phyloP scores from a whole-genome alignment of 768 basidiomycete species.

The Mrakia blollopis region DNA sequence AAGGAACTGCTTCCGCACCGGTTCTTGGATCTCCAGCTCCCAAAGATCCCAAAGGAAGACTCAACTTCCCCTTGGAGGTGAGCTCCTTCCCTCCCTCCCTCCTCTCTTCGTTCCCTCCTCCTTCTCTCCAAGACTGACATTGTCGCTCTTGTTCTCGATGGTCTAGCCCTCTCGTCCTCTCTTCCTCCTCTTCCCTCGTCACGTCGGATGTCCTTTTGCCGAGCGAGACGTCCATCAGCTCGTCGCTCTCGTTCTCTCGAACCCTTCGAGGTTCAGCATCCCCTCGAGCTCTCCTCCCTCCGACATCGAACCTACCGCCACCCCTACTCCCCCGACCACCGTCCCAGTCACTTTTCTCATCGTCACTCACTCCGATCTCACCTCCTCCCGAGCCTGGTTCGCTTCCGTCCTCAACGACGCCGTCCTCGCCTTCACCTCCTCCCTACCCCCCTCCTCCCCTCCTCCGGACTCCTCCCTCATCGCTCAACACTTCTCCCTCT shows the following conservation, averaged over 20 bases:
- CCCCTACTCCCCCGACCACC: background rate
- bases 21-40: conserved; percentile 21
- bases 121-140: background rate
- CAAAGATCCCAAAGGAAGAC: conserved; percentile 22
- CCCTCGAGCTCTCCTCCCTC: background rate
- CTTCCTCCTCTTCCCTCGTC: conserved; percentile 21
- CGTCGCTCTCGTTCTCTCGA: conserved; percentile 29
- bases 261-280: conserved; percentile 17
- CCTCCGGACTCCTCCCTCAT: conserved; percentile 15
- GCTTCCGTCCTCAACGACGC: conserved; percentile 25
- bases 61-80: conserved; percentile 22
- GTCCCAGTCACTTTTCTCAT: conserved; percentile 27
- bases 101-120: background rate
- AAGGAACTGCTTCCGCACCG: background rate
- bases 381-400: conserved; percentile 28
- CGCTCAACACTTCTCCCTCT: conserved; percentile 26
- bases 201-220: conserved; percentile 30
- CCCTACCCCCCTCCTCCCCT: background rate
- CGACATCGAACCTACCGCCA: background rate
- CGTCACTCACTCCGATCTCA: conserved; percentile 24
- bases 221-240: conserved; percentile 25
- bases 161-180: conserved; percentile 26
- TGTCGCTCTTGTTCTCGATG: background rate
- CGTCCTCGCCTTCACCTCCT: conserved; percentile 8
- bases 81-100: background rate